A percentile compares a stretch with the other conserved stretches of the same genome.
phyloP scores from a whole-genome alignment of 169 alveolate species.

The Perkinsus marinus region DNA sequence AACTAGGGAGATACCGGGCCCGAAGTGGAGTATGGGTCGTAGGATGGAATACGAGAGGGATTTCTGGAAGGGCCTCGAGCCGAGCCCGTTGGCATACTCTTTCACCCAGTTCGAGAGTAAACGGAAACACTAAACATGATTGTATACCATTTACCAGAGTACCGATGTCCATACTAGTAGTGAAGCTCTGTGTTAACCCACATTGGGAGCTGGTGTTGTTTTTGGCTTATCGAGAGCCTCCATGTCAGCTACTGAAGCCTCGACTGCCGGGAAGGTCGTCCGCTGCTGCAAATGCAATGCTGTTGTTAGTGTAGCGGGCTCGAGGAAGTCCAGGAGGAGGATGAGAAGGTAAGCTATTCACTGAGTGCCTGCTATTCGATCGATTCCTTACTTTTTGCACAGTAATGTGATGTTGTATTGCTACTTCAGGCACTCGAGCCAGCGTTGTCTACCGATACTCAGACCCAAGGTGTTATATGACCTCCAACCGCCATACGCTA shows the following conservation, averaged over 20 bases:
- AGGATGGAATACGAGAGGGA: background rate
- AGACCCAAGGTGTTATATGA: background rate
- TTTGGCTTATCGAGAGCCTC: too few relatives aligned
- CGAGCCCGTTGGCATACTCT: background rate
- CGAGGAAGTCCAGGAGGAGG: background rate
- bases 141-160: background rate
- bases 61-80: background rate
- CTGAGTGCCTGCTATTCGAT: background rate
- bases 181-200: too few relatives aligned
- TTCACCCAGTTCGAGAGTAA: background rate
- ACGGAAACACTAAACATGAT: background rate
- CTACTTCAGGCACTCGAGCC: background rate
- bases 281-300: background rate
- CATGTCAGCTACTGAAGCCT: too few relatives aligned
- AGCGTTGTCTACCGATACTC: background rate
- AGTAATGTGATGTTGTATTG: too few relatives aligned
- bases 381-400: too few relatives aligned
- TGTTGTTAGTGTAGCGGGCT: background rate
- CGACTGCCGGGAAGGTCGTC: background rate
- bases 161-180: too few relatives aligned
- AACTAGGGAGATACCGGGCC: background rate
- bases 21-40: background rate
- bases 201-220: too few relatives aligned
- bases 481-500: background rate
- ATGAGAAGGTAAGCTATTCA: background rate